Evolutionary conservation across 805 yeast species (phyloP).

Genomic region (Candida khao-thaluensis): DNA sequence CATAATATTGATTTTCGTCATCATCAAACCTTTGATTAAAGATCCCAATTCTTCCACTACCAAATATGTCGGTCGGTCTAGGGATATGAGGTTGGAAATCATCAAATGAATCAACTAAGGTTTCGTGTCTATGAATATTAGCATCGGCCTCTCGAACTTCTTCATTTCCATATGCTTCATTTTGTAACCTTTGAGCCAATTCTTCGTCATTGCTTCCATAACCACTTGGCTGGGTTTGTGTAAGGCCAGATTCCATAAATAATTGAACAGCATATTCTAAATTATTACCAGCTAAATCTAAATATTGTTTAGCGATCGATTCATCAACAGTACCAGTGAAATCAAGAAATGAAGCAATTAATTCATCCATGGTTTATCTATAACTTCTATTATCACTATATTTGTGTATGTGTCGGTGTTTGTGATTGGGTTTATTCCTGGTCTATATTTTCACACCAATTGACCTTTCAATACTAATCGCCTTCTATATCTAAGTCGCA

Average conservation of each 20-base stretch:
- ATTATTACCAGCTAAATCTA: constrained; percentile 75
- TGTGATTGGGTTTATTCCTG: too few relatives aligned
- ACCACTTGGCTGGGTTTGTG: not conserved
- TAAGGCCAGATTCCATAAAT: constrained; percentile 56
- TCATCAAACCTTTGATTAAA: constrained; percentile 58
- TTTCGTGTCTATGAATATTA: constrained; percentile 76
- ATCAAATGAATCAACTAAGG: constrained; percentile 52
- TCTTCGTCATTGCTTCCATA: constrained; percentile 40
- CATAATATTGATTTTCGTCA: constrained; percentile 32
- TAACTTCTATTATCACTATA: too few relatives aligned
- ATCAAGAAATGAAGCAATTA: constrained; percentile 71
- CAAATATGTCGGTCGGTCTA: constrained; percentile 47
- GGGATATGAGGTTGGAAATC: constrained; percentile 3
- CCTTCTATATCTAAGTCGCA: too few relatives aligned
- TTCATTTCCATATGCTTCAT: constrained; percentile 52
- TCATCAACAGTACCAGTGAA: constrained; percentile 75
- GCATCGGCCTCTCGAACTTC: constrained; percentile 59
- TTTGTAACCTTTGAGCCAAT: constrained; percentile 61
- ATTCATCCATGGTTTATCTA: constrained; percentile 2
- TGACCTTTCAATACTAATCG: too few relatives aligned
- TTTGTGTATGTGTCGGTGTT: too few relatives aligned
- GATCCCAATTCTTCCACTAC: constrained; percentile 47
- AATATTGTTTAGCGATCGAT: constrained; percentile 66
- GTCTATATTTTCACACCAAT: too few relatives aligned
- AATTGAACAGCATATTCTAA: constrained; percentile 82